phyloP scores from a whole-genome alignment of 2,329 filamentous ascomycete genomes.

The Cladosporium velox region DNA sequence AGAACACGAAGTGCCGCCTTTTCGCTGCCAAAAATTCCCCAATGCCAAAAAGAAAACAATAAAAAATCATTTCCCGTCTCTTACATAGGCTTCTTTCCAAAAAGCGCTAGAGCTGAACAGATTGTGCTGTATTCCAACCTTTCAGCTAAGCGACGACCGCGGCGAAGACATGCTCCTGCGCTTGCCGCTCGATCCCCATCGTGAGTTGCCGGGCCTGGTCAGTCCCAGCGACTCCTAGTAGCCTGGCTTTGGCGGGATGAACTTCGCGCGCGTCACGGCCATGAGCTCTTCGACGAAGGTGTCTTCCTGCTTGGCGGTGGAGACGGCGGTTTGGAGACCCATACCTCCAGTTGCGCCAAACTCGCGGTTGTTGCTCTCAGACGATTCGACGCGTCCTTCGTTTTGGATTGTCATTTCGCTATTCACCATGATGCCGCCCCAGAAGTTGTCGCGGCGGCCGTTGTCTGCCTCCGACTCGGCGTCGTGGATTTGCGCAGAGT shows the following conservation, averaged over 20 bases:
- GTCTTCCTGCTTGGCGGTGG: conserved; percentile 42
- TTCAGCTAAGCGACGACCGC: neutral
- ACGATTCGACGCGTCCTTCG: conserved; percentile 32
- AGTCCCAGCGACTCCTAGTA: conserved; percentile 18
- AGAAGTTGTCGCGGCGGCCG: conserved; percentile 29
- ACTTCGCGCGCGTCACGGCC: conserved; percentile 34
- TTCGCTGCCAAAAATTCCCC: neutral
- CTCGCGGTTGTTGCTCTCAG: conserved; percentile 25
- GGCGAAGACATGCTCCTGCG: conserved; percentile 7
- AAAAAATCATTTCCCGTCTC: neutral
- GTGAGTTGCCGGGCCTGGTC: conserved; percentile 3
- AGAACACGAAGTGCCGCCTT: conserved; percentile 7
- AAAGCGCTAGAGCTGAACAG: neutral
- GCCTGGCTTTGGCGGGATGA: conserved; percentile 26
- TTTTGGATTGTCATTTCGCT: conserved; percentile 39
- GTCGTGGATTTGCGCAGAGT: neutral
- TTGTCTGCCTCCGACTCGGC: conserved; percentile 3
- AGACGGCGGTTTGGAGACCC: conserved; percentile 33
- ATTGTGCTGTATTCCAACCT: conserved; percentile 3
- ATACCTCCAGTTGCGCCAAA: conserved; percentile 28
- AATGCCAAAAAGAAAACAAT: neutral
- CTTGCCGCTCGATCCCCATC: conserved; percentile 12
- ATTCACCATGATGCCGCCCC: conserved; percentile 41
- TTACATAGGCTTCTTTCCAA: neutral
- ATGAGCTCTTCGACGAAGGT: conserved; percentile 45